Base-by-base conservation (phyloP, 2,329 filamentous ascomycete species). In the Aspergillus bombycis region DNA sequence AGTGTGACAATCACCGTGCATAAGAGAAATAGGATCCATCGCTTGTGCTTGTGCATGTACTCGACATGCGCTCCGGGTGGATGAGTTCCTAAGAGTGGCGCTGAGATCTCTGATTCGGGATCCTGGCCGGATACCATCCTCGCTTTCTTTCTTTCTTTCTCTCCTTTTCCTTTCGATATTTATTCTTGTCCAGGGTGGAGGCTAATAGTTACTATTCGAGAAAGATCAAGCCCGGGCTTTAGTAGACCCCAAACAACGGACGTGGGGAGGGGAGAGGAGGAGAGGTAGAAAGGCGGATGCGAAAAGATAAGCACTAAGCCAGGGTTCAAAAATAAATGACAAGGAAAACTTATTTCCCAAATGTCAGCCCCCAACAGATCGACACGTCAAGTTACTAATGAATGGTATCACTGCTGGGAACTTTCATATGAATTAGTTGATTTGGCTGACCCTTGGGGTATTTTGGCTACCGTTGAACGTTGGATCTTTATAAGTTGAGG, bases 1-100 rank as follows among this genome's bases (percentile, higher is more conserved):
- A 65, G 21, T 30, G 63, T 55, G 52, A 63, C 38, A 10, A 65
- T 62, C 8, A 57, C 41, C 10, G 57, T 23, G 38, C 57, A 61
- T 23, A 65, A 43, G 45, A 63, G 26, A 14, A 62, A 53, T 19
- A 66, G 38, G 14, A 65, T 41, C 48, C 54, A 58, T 28, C 21
- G 16, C 48, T 23, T 52, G 21, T 45, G 45, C 36, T 23, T 41
- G 21, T 45, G 45, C 36, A 16, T 60, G 23, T 23, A 26, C 6
- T 23, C 12, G 45, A 23, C 10, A 5, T 23, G 43, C 11, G n/a
- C n/a, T 45, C 43, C 5, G 12, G 21, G 4, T 14, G 23, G 21
- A 48, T 48, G 45, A 3, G 45, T 14, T 28, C 12, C 45, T 14
- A 48, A 28, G 23, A 48, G 45, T 26, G 45, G 45, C 7, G 45